A percentile compares a stretch with the other conserved stretches of the same genome.
phyloP scores from a whole-genome alignment of 1,284 basidiomycete species.

The Tetrapyrgos nigripes region DNA sequence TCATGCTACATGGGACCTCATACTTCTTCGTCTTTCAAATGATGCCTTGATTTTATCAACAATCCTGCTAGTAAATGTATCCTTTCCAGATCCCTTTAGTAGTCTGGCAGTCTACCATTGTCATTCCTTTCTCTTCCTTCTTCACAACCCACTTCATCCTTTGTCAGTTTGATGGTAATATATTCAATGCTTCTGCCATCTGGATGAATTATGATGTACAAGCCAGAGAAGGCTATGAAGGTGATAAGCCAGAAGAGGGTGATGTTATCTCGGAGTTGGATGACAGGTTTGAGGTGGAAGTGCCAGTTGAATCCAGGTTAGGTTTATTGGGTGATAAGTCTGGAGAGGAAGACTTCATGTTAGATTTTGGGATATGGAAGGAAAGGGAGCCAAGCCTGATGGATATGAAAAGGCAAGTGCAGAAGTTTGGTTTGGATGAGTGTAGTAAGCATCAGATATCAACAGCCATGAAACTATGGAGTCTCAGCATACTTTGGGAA shows the following conservation, averaged over 20 bases:
- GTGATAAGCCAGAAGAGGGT: constrained; percentile 18
- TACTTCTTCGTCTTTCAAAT: background rate
- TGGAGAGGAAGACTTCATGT: constrained; percentile 35
- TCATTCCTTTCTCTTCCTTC: constrained; percentile 36
- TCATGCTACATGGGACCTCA: constrained; percentile 29
- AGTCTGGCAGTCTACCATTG: constrained; percentile 34
- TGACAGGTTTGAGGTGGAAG: constrained; percentile 41
- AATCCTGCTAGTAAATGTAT: constrained; percentile 35
- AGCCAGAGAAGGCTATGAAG: constrained; percentile 27
- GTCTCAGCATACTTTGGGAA: too few relatives aligned
- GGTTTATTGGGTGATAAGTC: constrained; percentile 19
- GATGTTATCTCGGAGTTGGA: constrained; percentile 39
- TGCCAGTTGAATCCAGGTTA: too few relatives aligned
- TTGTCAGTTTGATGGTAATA: constrained; percentile 38
- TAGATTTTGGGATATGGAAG: constrained; percentile 45
- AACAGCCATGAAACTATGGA: too few relatives aligned
- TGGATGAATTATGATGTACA: constrained; percentile 39
- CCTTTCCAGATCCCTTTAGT: constrained; percentile 23
- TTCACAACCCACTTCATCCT: constrained; percentile 42
- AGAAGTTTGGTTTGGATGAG: constrained; percentile 40
- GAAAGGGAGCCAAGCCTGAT: constrained; percentile 33
- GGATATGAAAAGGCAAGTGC: constrained; percentile 39
- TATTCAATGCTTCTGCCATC: constrained; percentile 41
- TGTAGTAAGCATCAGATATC: too few relatives aligned
- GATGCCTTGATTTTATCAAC: constrained; percentile 25